These are phyloP conservation scores for Cyclostephanos invisitatus DNA, from an alignment of 108 stramenopile genomes.

Conservation along the genomic window DNA sequence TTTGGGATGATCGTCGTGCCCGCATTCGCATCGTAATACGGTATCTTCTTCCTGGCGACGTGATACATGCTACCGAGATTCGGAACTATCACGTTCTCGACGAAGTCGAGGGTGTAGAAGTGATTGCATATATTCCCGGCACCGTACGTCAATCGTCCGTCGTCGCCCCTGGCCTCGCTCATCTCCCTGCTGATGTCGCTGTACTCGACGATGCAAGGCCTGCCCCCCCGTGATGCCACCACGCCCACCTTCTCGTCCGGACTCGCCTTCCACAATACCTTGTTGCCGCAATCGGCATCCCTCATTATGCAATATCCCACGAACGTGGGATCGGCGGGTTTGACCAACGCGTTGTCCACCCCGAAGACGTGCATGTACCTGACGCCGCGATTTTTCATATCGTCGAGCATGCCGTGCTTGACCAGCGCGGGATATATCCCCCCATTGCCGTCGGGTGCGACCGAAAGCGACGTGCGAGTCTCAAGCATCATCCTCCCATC, in stretches of 20 bases:
- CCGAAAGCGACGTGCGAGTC: conserved; percentile 55
- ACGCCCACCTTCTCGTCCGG: conserved; percentile 96
- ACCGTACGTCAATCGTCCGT: conserved; percentile 83
- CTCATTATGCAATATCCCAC: conserved; percentile 88
- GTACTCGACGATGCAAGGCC: conserved; percentile 92
- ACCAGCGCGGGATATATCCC: conserved; percentile 95
- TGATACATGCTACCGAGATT: conserved; percentile 89
- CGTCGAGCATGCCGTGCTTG: conserved; percentile 73
- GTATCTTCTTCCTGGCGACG: conserved; percentile 96
- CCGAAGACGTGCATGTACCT: conserved; percentile 90
- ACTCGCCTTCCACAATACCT: conserved; percentile 86
- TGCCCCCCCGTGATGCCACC: conserved; percentile 72
- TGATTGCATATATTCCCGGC: conserved; percentile 99
- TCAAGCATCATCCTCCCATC: conserved; percentile 95
- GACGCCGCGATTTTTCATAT: conserved; percentile 85
- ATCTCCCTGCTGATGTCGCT: conserved; percentile 82
- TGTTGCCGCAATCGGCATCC: conserved; percentile 93
- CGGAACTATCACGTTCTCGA: conserved; percentile 75
- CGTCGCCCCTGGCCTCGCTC: conserved; percentile 60
- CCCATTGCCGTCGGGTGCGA: conserved; percentile 98
- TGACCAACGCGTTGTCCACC: conserved; percentile 95
- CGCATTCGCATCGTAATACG: conserved; percentile 71
- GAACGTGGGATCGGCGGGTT: conserved; percentile 94
- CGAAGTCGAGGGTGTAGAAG: conserved; percentile 91
- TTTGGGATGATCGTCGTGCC: conserved; percentile 64